Base-by-base conservation (phyloP, 1,284 basidiomycete genomes). In the Pseudozyma thailandica region DNA sequence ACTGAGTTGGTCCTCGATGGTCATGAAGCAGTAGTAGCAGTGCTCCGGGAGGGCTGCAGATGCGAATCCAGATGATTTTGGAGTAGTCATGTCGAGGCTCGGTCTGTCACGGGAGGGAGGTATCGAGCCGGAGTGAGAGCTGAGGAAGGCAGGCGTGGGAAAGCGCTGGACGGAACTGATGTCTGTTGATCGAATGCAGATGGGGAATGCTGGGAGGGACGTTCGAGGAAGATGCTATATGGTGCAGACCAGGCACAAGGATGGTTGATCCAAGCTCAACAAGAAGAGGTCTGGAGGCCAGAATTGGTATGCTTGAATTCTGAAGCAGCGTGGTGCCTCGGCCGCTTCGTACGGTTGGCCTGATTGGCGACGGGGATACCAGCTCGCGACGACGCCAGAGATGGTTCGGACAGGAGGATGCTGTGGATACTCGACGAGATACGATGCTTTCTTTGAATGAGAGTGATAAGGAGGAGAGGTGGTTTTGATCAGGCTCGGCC, bases 1-100 rank as follows among this genome's bases (percentile, higher is more conserved):
- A 13, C 57, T 37, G n/a, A 86, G 80, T 21, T 84, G 78, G 4
- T 84, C 78, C 1, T 81, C 63, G 45, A 87, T 83, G 25, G 85
- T 84, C 50, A 85, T 84, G 63, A 87, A 86, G 78, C 86, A 86
- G 77, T 84, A 86, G 72, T 79, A 80, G 23, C 84, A 85, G 74
- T 87, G 86, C 35, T 83, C 83, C 1, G 45, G 33, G 5, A 51
- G 50, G 41, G 65, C 78, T 5, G 58, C 63, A 4, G 71, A 73
- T 25, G 33, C 5, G 16, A 18, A 15, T 8, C 4, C 20, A 31
- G 18, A 18, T 0, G 55, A 50, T 4, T 20, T 35, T 15, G 50
- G 52, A 15, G 63, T 52, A 6, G 56, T 39, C 63, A 66, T 66
- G 2, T 35, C n/a, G n/a, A n/a, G n/a, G n/a, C n/a, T n/a, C n/a